A percentile compares a stretch with the other conserved stretches of the same genome.
Conservation (phyloP, 768 basidiomycete genomes). For the Suillus brevipes region DNA sequence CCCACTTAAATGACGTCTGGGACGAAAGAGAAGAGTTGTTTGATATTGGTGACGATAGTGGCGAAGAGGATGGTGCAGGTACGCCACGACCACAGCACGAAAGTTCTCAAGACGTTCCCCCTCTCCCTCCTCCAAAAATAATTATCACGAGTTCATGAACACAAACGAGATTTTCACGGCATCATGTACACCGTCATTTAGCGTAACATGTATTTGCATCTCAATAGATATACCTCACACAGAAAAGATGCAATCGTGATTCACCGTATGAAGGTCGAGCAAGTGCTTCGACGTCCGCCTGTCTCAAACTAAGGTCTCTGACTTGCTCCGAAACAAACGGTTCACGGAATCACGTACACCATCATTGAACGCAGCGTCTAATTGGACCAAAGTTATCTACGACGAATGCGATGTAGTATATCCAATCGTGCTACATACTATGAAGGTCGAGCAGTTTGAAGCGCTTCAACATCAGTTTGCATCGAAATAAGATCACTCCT, state of each 20-base stretch:
- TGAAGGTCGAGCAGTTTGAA: neutral
- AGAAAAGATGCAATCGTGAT: neutral
- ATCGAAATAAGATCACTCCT: constrained; percentile 33
- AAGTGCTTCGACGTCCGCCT: neutral
- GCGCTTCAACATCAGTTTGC: constrained; percentile 1
- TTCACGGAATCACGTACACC: constrained; percentile 29
- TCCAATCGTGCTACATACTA: neutral
- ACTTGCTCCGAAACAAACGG: neutral
- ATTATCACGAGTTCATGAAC: constrained; percentile 27
- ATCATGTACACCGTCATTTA: constrained; percentile 30
- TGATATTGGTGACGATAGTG: constrained; percentile 63
- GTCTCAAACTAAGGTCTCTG: neutral
- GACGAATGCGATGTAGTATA: neutral
- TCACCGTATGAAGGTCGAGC: neutral
- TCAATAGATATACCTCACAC: neutral
- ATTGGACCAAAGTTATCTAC: constrained; percentile 10
- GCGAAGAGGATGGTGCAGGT: constrained; percentile 44
- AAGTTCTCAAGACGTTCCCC: constrained; percentile 12
- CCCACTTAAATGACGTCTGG: constrained; percentile 65
- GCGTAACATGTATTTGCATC: constrained; percentile 6
- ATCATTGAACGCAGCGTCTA: constrained; percentile 19
- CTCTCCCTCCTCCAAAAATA: constrained; percentile 28
- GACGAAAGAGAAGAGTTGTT: constrained; percentile 79
- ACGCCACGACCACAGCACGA: constrained; percentile 12
- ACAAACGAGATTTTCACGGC: constrained; percentile 19